phyloP scores from a whole-genome alignment of 805 yeast species.

The Wickerhamomyces strasburgensis region DNA sequence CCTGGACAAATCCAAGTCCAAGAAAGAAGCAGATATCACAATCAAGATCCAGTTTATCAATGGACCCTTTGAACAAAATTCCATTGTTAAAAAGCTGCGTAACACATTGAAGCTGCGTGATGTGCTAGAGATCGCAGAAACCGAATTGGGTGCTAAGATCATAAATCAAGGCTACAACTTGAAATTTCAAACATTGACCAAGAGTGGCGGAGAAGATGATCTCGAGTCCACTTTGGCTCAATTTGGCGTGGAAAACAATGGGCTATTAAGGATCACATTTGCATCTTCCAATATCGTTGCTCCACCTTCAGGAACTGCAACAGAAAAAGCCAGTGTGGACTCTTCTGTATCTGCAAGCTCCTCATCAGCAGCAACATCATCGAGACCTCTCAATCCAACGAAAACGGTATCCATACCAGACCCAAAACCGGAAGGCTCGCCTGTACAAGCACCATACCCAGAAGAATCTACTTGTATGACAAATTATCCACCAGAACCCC shows the following conservation, averaged over 20 bases:
- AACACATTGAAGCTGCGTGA: conserved; percentile 12
- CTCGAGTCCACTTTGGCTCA: conserved; percentile 11
- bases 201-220: conserved; percentile 11
- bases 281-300: background rate
- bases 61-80: conserved; percentile 19
- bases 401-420: too few species aligned
- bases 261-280: conserved; percentile 22
- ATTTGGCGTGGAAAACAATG: conserved; percentile 23
- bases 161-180: conserved; percentile 13
- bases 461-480: conserved; percentile 1
- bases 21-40: conserved; percentile 17
- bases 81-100: conserved; percentile 23
- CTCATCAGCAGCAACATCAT: background rate
- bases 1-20: conserved; percentile 15
- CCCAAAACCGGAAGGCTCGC: background rate
- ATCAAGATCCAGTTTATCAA: conserved; percentile 29
- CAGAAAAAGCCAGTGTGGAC: too few species aligned
- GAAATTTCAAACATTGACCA: conserved; percentile 20
- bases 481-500: conserved; percentile 1
- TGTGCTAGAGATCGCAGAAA: conserved; percentile 16
- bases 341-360: too few species aligned
- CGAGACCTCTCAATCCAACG: too few species aligned
- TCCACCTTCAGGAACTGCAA: background rate
- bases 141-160: conserved; percentile 14
- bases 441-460: conserved; percentile 2